Evolutionary conservation across 164 flowering plant genomes (phyloP).

Genomic region (Chimonanthus praecox): DNA sequence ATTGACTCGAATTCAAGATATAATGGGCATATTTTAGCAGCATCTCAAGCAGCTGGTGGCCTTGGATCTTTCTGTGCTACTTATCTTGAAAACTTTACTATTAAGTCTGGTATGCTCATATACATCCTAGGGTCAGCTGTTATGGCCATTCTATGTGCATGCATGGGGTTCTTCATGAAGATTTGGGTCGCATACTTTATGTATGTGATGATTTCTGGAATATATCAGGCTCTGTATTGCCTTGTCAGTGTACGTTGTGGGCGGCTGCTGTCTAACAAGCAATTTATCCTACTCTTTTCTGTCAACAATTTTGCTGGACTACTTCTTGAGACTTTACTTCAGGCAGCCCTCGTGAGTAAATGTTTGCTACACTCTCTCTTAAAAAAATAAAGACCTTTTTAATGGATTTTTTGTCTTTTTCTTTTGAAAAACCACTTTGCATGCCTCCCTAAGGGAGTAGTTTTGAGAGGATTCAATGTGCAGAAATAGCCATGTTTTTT

Average conservation of each 20-base stretch:
- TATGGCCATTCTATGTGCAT: conserved; percentile 13
- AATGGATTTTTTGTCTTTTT: not conserved
- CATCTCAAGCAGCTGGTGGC: conserved; percentile 22
- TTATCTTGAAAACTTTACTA: conserved; percentile 15
- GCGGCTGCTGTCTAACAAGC: conserved; percentile 12
- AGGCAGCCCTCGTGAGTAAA: conserved; percentile 18
- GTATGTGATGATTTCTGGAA: conserved; percentile 14
- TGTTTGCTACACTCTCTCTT: not conserved
- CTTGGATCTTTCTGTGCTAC: conserved; percentile 18
- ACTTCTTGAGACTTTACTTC: conserved; percentile 15
- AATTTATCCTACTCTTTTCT: conserved; percentile 21
- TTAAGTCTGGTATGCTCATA: conserved; percentile 11
- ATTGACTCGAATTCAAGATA: conserved; percentile 16
- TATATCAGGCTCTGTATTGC: conserved; percentile 15
- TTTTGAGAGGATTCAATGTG: too few relatives aligned
- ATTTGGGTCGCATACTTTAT: conserved; percentile 12
- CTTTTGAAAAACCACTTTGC: not conserved
- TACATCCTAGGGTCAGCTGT: conserved; percentile 15
- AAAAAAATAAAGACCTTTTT: not conserved
- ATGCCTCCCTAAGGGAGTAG: not conserved
- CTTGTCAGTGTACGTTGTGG: conserved; percentile 16
- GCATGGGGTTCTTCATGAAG: conserved; percentile 14
- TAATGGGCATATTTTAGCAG: conserved; percentile 21
- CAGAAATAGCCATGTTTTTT: not conserved
- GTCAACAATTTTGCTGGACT: conserved; percentile 18